phyloP scores from a whole-genome alignment of 805 yeast species.

The Tetrapisispora taiwanensis region DNA sequence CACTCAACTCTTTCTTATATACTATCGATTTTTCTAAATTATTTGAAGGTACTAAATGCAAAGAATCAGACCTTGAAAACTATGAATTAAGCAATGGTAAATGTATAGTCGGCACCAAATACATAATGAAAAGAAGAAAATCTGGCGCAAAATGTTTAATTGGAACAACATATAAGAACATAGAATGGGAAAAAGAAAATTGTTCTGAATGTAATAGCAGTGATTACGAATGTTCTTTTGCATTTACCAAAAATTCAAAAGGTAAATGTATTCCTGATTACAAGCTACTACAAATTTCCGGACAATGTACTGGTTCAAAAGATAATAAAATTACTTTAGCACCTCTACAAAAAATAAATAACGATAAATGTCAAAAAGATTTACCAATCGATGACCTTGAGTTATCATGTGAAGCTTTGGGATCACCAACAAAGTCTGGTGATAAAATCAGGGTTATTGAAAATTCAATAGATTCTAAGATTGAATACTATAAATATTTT shows the following conservation, averaged over 20 bases:
- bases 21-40: slow-evolving; percentile 49
- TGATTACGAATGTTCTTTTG: slow-evolving; percentile 64
- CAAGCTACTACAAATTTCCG: slow-evolving; percentile 12
- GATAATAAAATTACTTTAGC: slow-evolving; percentile 7
- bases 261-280: slow-evolving; percentile 41
- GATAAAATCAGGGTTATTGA: slow-evolving; percentile 31
- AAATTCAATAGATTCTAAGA: slow-evolving; percentile 41
- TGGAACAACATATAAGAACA: slow-evolving; percentile 30
- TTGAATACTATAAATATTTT: slow-evolving; percentile 44
- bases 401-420: slow-evolving; percentile 17
- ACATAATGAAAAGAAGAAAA: slow-evolving; percentile 54
- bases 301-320: slow-evolving; percentile 11
- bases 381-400: slow-evolving; percentile 21
- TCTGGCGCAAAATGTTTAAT: slow-evolving; percentile 49
- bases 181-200: slow-evolving; percentile 36
- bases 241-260: slow-evolving; percentile 31
- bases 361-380: slow-evolving; percentile 18
- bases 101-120: slow-evolving; percentile 64
- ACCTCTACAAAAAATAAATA: slow-evolving; percentile 12
- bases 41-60: slow-evolving; percentile 36
- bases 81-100: slow-evolving; percentile 34
- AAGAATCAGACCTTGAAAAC: slow-evolving; percentile 49
- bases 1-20: slow-evolving; percentile 10
- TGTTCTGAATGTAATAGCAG: slow-evolving; percentile 51
- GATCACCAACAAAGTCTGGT: slow-evolving; percentile 9